Conservation (phyloP, 371 early-diverging fungal species). For the Lichtheimia corymbifera region DNA sequence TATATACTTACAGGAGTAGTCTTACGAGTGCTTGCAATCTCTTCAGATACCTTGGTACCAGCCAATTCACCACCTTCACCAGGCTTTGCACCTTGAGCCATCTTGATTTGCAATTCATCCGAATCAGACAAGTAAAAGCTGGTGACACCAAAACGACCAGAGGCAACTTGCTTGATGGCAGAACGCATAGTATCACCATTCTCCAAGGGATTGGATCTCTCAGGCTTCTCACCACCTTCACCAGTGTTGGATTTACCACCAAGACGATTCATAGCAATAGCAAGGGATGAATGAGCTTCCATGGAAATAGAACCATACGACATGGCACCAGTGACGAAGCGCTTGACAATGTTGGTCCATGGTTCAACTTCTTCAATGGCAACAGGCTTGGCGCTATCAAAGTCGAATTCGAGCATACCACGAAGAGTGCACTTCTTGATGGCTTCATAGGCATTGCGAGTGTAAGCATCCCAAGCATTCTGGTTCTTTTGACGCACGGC, state of each 20-base stretch:
- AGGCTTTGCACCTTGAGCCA: conserved; percentile 99
- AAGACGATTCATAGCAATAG: conserved; percentile 92
- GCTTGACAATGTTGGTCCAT: conserved; percentile 93
- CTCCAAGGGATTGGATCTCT: conserved; percentile 64
- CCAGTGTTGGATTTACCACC: conserved; percentile 98
- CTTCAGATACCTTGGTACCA: conserved; percentile 88
- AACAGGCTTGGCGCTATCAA: conserved; percentile 69
- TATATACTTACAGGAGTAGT: conserved; percentile 67
- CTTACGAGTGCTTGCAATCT: conserved; percentile 92
- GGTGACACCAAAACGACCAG: conserved; percentile 97
- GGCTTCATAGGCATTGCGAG: conserved; percentile 75
- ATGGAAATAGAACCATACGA: conserved; percentile 96
- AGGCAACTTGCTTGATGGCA: conserved; percentile 97
- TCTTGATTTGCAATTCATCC: conserved; percentile 97
- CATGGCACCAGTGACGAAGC: conserved; percentile 98
- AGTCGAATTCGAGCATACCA: conserved; percentile 91
- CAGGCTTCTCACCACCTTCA: conserved; percentile 96
- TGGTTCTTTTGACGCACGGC: conserved; percentile 94
- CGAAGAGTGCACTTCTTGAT: conserved; percentile 93
- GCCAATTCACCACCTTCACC: conserved; percentile 88
- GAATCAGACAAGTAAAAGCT: conserved; percentile 90
- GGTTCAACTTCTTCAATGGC: conserved; percentile 95
- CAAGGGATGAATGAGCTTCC: conserved; percentile 92
- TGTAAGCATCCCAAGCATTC: conserved; percentile 82
- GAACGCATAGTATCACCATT: conserved; percentile 87